Evolutionary conservation across 805 yeast species (phyloP).

Genomic region (Saccharomycopsis sp.): DNA sequence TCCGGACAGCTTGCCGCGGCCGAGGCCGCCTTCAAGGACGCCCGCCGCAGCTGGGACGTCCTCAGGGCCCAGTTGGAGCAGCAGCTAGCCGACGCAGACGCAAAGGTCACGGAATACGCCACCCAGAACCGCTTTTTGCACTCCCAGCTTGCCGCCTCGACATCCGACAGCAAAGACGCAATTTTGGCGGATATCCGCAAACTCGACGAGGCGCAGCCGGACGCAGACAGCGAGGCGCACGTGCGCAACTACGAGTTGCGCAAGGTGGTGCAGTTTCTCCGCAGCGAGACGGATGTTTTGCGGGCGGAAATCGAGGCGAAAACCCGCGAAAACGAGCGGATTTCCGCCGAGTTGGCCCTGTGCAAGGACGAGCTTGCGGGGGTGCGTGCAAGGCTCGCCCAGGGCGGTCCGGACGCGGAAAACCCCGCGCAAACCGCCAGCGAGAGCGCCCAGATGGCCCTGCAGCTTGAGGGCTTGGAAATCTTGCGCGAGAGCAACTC

Average conservation of each 20-base stretch:
- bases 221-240: neutral
- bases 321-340: constrained; percentile 46
- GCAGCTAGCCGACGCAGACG: constrained; percentile 39
- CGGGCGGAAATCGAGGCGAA: constrained; percentile 50
- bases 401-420: constrained; percentile 30
- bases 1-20: constrained; percentile 4
- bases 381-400: constrained; percentile 42
- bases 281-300: constrained; percentile 68
- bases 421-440: constrained; percentile 24
- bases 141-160: constrained; percentile 52
- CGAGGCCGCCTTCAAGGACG: constrained; percentile 28
- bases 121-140: constrained; percentile 64
- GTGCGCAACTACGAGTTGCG: constrained; percentile 30
- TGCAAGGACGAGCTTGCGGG: constrained; percentile 44
- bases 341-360: constrained; percentile 44
- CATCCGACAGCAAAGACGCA: constrained; percentile 23
- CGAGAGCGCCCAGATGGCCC: constrained; percentile 40
- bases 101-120: constrained; percentile 47
- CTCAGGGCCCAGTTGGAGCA: constrained; percentile 39
- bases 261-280: constrained; percentile 54
- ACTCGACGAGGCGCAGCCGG: constrained; percentile 23
- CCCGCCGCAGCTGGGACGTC: constrained; percentile 40
- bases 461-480: constrained; percentile 47
- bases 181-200: neutral
- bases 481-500: constrained; percentile 62